These are phyloP conservation scores for Prunus davidiana DNA, from an alignment of 306 rosid genomes.

Conservation along the genomic window DNA sequence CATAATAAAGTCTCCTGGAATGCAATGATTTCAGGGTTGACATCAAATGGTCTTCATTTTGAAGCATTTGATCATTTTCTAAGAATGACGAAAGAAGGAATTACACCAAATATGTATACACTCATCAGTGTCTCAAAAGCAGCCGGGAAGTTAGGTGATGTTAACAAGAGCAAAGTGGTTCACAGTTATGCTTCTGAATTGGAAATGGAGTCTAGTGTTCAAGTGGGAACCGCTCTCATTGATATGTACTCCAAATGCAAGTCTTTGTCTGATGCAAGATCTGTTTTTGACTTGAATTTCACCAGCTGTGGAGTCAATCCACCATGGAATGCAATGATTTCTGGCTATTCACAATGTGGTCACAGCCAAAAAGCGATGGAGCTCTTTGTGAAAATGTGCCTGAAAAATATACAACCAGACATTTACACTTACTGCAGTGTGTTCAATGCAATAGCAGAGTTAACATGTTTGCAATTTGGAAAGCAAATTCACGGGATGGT, in stretches of 20 bases:
- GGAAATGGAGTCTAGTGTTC: slow-evolving; percentile 47
- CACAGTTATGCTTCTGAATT: slow-evolving; percentile 43
- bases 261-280: slow-evolving; percentile 46
- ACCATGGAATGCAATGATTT: slow-evolving; percentile 82
- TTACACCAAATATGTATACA: slow-evolving; percentile 42
- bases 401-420: slow-evolving; percentile 41
- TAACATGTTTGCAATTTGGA: slow-evolving; percentile 33
- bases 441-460: slow-evolving; percentile 55
- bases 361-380: slow-evolving; percentile 53
- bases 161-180: slow-evolving; percentile 47
- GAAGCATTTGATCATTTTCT: slow-evolving; percentile 58
- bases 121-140: slow-evolving; percentile 63
- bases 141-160: slow-evolving; percentile 45
- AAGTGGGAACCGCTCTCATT: slow-evolving; percentile 66
- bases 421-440: slow-evolving; percentile 64
- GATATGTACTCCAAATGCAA: slow-evolving; percentile 72
- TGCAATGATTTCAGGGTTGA: slow-evolving; percentile 71
- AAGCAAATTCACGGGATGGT: slow-evolving; percentile 49
- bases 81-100: slow-evolving; percentile 44
- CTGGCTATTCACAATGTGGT: slow-evolving; percentile 59
- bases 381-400: slow-evolving; percentile 50
- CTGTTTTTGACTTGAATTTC: slow-evolving; percentile 43
- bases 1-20: slow-evolving; percentile 60
- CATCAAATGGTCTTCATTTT: slow-evolving; percentile 39
- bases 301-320: slow-evolving; percentile 34